Percentiles rank a stretch among this genome's conserved stretches.
Conservation (phyloP, 768 basidiomycete genomes). For the Russula compacta region DNA sequence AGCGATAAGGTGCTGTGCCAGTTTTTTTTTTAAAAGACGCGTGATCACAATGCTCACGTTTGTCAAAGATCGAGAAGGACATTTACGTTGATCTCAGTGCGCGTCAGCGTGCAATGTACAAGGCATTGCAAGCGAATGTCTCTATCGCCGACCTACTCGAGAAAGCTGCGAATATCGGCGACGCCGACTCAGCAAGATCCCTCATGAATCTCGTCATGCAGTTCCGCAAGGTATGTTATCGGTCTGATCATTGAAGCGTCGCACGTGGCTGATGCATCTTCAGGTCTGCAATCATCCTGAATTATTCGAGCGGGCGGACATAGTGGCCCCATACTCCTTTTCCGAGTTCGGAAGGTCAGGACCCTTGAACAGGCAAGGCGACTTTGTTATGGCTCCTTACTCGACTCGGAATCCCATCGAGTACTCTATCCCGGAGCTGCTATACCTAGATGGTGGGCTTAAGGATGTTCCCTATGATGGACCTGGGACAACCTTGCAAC, state of each 20-base stretch:
- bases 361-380: constrained; percentile 80
- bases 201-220: constrained; percentile 99
- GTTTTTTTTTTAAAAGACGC: not conserved
- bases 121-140: constrained; percentile 82
- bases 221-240: constrained; percentile 74
- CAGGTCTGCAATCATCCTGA: constrained; percentile 98
- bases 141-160: constrained; percentile 90
- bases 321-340: constrained; percentile 88
- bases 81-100: constrained; percentile 91
- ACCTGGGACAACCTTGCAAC: constrained; percentile 34
- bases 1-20: constrained; percentile 76
- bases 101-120: constrained; percentile 84
- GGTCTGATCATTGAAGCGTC: not conserved
- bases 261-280: not conserved
- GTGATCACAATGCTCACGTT: not conserved
- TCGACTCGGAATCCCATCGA: constrained; percentile 85
- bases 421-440: constrained; percentile 58
- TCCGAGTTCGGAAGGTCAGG: constrained; percentile 73
- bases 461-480: constrained; percentile 52
- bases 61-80: constrained; percentile 85
- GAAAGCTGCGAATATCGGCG: constrained; percentile 86
- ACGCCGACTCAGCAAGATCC: constrained; percentile 84
- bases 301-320: constrained; percentile 94
- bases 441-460: constrained; percentile 73
- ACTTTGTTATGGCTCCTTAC: constrained; percentile 72